Percentiles rank a stretch among this genome's conserved stretches.
Conservation (phyloP, 805 yeast genomes). For the Saccharomyces eubayanus region DNA sequence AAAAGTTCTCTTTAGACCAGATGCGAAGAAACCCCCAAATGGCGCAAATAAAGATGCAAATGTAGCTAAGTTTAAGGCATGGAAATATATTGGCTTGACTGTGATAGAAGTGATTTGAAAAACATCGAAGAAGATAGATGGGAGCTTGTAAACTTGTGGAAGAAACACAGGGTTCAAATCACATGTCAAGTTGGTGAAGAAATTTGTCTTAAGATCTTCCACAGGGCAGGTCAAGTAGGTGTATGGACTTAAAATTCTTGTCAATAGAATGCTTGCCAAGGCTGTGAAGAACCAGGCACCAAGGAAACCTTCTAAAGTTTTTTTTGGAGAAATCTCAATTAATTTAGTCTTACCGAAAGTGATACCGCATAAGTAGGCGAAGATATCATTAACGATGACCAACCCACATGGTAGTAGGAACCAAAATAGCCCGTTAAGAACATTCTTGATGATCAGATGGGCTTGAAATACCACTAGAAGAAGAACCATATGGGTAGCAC, state of each 20-base stretch:
- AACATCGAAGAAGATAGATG: conserved; percentile 51
- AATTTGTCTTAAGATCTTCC: conserved; percentile 49
- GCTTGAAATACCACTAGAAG: conserved; percentile 88
- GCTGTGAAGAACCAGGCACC: conserved; percentile 97
- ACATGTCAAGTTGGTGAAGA: conserved; percentile 59
- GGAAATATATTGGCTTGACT: conserved; percentile 83
- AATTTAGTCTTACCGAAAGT: conserved; percentile 91
- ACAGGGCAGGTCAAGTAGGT: conserved; percentile 87
- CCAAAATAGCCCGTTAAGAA: conserved; percentile 89
- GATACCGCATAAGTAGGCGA: conserved; percentile 94
- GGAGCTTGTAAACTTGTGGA: conserved; percentile 70
- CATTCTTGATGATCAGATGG: conserved; percentile 82
- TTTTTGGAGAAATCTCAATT: conserved; percentile 90
- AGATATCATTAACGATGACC: conserved; percentile 90
- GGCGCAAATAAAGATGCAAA: conserved; percentile 97
- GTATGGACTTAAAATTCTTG: conserved; percentile 55
- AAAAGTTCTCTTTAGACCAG: conserved; percentile 94
- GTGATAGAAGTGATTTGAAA: conserved; percentile 43
- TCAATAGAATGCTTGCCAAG: conserved; percentile 56
- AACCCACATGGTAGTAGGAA: conserved; percentile 83
- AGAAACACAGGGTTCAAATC: conserved; percentile 84
- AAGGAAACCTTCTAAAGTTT: conserved; percentile 92
- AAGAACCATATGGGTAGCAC: conserved; percentile 89
- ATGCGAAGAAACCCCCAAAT: conserved; percentile 96
- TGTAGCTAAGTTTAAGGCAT: conserved; percentile 75